Base-by-base conservation (phyloP, 2,329 filamentous ascomycete species). In the Cercospora nicotianae region DNA sequence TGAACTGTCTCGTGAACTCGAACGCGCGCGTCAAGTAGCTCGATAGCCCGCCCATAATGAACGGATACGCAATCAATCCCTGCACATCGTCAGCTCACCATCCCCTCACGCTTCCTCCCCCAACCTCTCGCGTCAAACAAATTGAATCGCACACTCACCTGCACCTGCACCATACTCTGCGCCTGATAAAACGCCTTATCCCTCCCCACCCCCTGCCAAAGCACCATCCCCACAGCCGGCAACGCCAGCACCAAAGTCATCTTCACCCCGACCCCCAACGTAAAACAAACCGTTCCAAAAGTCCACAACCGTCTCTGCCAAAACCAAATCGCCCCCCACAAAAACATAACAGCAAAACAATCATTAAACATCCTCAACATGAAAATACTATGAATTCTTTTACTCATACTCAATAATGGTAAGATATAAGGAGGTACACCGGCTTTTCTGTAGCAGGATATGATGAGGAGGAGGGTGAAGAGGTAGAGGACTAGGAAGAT, bases 331-430 rank as follows among this genome's bases (percentile, higher is more conserved):
- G 92, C 87, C 18, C 89, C 79, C 87, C 93, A 98, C 69, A 99
- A 85, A 72, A 92, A 92, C 73, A 95, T 84, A 3, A 90, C 87
- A 18, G 94, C 94, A 77, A 97, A 91, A 73, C 93, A 92, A 81
- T 99, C 95, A 80, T 99, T 99, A 85, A 99, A 99, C 76, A 94
- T 90, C 53, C 95, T 88, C 65, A 99, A 85, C 73, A 99, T 82
- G 77, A 95, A 99, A 73, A 99, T 91, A 79, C 93, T 97, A 80
- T 99, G 95, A 28, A 98, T 83, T 39, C 95, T 88, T 80, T 98
- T 98, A 65, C 94, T 97, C 57, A 97, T 82, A 63, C 96, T 87
- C 60, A 99, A 86, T 67, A 98, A 85, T 0, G 93, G 90, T 70
- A 97, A 90, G 66, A 98, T 84, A 80, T 96, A 98, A 0, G 93